phyloP scores from a whole-genome alignment of 2,329 filamentous ascomycete genomes.

The Alternaria sp. region DNA sequence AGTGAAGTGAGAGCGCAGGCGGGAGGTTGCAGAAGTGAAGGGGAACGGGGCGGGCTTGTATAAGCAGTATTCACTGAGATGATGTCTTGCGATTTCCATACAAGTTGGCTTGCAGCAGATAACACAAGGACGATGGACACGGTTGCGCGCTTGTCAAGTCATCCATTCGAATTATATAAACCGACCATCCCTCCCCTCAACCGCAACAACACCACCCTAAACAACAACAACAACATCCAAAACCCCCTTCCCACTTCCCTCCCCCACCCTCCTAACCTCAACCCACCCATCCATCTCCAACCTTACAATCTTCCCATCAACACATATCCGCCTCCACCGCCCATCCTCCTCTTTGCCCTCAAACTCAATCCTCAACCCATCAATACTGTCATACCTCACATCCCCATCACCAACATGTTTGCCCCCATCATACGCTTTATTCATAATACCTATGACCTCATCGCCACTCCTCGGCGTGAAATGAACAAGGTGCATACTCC shows the following conservation, averaged over 20 bases:
- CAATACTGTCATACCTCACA: constrained; percentile 75
- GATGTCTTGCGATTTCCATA: too few relatives aligned
- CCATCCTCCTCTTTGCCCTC: constrained; percentile 64
- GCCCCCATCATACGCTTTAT: constrained; percentile 62
- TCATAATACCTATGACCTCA: constrained; percentile 79
- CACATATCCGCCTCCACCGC: constrained; percentile 82
- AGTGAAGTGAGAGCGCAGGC: too few relatives aligned
- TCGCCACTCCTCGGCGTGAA: constrained; percentile 72
- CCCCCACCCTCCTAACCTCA: constrained; percentile 62
- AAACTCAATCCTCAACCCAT: constrained; percentile 70
- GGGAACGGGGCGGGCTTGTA: too few relatives aligned
- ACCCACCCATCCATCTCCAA: constrained; percentile 75
- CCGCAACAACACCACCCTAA: not conserved
- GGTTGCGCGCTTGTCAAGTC: not conserved
- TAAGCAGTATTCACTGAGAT: too few relatives aligned
- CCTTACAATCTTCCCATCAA: constrained; percentile 88
- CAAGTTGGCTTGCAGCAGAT: too few relatives aligned
- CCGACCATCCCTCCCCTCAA: too few relatives aligned
- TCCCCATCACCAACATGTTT: constrained; percentile 59
- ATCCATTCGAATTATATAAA: too few relatives aligned
- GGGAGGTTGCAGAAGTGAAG: too few relatives aligned
- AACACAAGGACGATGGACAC: too few relatives aligned
- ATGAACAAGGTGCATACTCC: constrained; percentile 72
- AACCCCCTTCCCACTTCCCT: constrained; percentile 49
- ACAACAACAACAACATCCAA: constrained; percentile 46